A percentile compares a stretch with the other conserved stretches of the same genome.
phyloP scores from a whole-genome alignment of 192 early-diverging fungal species.

The Podochytrium sp. region DNA sequence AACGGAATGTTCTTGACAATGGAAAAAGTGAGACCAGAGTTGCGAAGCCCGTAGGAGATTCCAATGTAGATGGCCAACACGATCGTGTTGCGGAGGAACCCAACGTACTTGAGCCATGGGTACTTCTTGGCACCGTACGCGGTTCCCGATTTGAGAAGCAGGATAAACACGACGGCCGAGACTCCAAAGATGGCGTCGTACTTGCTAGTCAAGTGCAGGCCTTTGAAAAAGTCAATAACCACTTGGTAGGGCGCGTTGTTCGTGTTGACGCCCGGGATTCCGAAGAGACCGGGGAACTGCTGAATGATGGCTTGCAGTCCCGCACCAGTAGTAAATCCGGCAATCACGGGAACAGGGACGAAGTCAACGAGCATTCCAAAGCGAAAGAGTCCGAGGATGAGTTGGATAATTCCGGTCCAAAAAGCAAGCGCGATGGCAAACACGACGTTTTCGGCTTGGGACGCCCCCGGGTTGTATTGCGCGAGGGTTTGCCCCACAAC shows the following conservation, averaged over 20 bases:
- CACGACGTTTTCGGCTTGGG: conserved; percentile 37
- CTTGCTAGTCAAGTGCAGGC: conserved; percentile 35
- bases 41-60: conserved; percentile 66
- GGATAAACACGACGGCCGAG: conserved; percentile 41
- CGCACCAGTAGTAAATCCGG: conserved; percentile 86
- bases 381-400: conserved; percentile 75
- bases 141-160: conserved; percentile 42
- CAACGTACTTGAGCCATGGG: conserved; percentile 63
- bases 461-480: conserved; percentile 24
- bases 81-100: conserved; percentile 74
- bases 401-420: conserved; percentile 72
- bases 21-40: conserved; percentile 48
- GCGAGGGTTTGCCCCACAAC: conserved; percentile 70
- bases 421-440: conserved; percentile 69
- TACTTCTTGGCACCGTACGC: conserved; percentile 3
- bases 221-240: conserved; percentile 66
- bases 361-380: conserved; percentile 89
- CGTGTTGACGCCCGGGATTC: conserved; percentile 76
- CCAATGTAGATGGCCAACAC: conserved; percentile 77
- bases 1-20: conserved; percentile 75
- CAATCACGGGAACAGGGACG: conserved; percentile 79
- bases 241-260: conserved; percentile 75
- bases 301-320: conserved; percentile 79
- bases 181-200: conserved; percentile 67
- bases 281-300: conserved; percentile 80